Conservation (phyloP, 2,329 filamentous ascomycete genomes). For the Trichoderma afroharzianum region DNA sequence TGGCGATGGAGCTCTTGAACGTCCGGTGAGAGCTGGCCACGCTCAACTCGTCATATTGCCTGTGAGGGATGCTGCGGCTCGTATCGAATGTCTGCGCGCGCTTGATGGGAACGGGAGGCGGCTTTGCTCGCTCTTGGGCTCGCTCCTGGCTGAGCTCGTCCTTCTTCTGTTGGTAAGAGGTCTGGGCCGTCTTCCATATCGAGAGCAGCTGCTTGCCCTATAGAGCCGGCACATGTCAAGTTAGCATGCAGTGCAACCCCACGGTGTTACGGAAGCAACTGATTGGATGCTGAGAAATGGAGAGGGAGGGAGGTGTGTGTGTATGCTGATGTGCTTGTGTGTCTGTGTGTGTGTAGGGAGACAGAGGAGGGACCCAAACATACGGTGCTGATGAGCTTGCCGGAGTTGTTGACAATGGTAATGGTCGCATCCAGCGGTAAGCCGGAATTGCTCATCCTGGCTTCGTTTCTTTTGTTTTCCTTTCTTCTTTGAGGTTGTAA, state of each 20-base stretch:
- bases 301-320: neutral
- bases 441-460: neutral
- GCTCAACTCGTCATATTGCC: conserved; percentile 30
- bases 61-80: conserved; percentile 22
- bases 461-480: neutral
- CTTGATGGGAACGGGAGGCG: conserved; percentile 10
- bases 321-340: neutral
- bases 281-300: neutral
- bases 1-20: conserved; percentile 35
- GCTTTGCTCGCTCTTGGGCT: conserved; percentile 51
- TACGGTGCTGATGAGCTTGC: conserved; percentile 87
- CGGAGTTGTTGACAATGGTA: conserved; percentile 85
- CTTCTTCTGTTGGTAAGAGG: conserved; percentile 84
- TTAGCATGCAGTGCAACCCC: conserved; percentile 5
- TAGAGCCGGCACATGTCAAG: neutral
- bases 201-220: conserved; percentile 86
- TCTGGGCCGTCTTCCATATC: conserved; percentile 89
- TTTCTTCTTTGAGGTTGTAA: neutral
- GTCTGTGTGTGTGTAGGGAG: neutral
- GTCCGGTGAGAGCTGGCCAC: conserved; percentile 43
- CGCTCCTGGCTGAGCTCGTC: conserved; percentile 70
- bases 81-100: conserved; percentile 29
- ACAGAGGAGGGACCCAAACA: conserved; percentile 31
- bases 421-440: conserved; percentile 65
- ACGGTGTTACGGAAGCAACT: conserved; percentile 13